Evolutionary conservation across 345 rosid genomes (phyloP).

Genomic region (Bretschneidera sinensis): DNA sequence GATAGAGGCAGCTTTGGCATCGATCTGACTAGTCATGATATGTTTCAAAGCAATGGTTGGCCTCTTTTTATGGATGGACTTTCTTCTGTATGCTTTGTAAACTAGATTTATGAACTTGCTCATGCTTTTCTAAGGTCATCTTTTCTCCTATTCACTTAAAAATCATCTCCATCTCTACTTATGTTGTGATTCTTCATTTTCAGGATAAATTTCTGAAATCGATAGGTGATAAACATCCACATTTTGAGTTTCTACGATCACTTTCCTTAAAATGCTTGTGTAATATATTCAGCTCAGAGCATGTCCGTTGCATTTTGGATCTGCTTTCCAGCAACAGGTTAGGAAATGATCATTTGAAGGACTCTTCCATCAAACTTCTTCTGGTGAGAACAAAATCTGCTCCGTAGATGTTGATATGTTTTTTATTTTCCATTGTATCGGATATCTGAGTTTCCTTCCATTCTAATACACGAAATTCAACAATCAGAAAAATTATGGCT

Average conservation of each 20-base stretch:
- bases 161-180: too few species aligned
- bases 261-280: conserved; percentile 68
- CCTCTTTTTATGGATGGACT: too few species aligned
- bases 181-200: conserved; percentile 14
- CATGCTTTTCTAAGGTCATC: background rate
- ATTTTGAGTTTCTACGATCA: conserved; percentile 54
- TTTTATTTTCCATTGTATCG: too few species aligned
- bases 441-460: too few species aligned
- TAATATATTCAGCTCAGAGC: conserved; percentile 70
- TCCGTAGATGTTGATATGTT: background rate
- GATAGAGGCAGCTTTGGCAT: too few species aligned
- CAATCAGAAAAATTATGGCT: background rate
- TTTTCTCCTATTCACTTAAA: conserved; percentile 7
- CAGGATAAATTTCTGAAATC: conserved; percentile 71
- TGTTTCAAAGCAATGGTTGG: too few species aligned
- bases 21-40: too few species aligned
- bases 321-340: conserved; percentile 37
- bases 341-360: conserved; percentile 35
- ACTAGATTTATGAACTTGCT: too few species aligned
- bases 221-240: conserved; percentile 65
- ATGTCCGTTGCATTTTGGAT: conserved; percentile 50
- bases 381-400: conserved; percentile 44
- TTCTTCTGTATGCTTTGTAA: too few species aligned
- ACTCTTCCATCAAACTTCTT: conserved; percentile 59
- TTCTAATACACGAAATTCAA: background rate